Evolutionary conservation across 345 rosid genomes (phyloP).

Genomic region (Zanthoxylum bungeanum): DNA sequence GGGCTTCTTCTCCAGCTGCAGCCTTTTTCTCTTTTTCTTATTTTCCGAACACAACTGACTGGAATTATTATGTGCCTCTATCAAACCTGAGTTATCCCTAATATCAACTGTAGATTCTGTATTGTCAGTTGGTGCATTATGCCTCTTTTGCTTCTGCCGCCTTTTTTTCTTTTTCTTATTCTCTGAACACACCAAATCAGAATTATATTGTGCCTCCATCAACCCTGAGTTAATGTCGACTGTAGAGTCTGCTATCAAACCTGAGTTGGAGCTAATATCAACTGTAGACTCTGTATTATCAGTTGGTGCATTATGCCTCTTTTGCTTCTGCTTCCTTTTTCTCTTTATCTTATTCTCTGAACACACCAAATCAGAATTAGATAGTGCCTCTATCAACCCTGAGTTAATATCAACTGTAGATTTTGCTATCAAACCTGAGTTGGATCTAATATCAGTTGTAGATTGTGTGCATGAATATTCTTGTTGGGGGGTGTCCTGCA

Average conservation of each 20-base stretch:
- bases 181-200: constrained; percentile 11
- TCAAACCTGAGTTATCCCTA: not conserved
- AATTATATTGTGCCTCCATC: not conserved
- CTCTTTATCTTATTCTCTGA: constrained; percentile 10
- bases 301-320: not conserved
- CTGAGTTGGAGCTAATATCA: no score
- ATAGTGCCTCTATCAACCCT: not conserved
- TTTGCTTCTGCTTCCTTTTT: constrained; percentile 9
- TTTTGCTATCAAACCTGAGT: not conserved
- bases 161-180: constrained; percentile 15
- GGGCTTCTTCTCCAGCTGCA: not conserved
- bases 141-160: no score
- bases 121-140: not conserved
- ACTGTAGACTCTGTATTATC: no score
- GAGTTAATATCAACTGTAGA: not conserved
- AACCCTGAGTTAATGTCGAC: no score
- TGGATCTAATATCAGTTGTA: not conserved
- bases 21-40: constrained; percentile 16
- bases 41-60: constrained; percentile 6
- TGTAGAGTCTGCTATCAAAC: no score
- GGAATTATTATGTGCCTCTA: constrained; percentile 4
- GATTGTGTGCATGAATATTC: not conserved
- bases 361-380: constrained; percentile 3
- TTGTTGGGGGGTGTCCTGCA: not conserved
- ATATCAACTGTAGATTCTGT: not conserved